Evolutionary conservation across 2,329 filamentous ascomycete species (phyloP).

Genomic region (Zopfia rhizophila): DNA sequence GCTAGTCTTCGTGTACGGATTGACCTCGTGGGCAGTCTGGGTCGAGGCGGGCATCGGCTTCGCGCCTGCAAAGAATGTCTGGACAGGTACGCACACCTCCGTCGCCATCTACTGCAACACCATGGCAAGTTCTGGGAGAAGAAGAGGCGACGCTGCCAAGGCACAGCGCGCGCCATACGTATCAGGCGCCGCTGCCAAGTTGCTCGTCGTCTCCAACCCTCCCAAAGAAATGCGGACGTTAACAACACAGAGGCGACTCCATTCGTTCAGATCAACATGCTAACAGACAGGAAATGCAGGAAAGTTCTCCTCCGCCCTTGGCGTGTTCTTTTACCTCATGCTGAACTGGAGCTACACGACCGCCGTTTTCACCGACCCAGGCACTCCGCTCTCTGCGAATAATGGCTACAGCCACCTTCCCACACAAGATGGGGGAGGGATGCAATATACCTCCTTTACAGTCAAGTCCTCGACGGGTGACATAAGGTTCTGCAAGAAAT

Average conservation of each 20-base stretch:
- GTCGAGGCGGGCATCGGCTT: conserved; percentile 79
- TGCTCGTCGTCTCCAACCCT: too few relatives aligned
- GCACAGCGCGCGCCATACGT: too few relatives aligned
- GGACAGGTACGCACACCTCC: conserved; percentile 42
- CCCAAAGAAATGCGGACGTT: too few relatives aligned
- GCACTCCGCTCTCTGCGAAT: conserved; percentile 65
- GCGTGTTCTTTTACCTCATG: conserved; percentile 77
- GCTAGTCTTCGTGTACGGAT: conserved; percentile 85
- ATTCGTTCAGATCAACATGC: not conserved
- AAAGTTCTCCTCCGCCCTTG: conserved; percentile 67
- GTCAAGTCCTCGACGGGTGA: conserved; percentile 88
- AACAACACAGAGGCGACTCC: too few relatives aligned
- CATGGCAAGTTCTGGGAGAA: not conserved
- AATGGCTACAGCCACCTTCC: conserved; percentile 82
- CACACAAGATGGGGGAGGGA: conserved; percentile 67
- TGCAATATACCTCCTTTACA: conserved; percentile 79
- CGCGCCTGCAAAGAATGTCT: conserved; percentile 43
- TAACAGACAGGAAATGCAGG: too few relatives aligned
- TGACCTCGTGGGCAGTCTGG: conserved; percentile 95
- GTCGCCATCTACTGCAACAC: too few relatives aligned
- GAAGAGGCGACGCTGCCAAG: conserved; percentile 19
- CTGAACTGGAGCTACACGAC: conserved; percentile 91
- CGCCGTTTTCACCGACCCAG: conserved; percentile 92
- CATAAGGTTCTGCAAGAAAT: conserved; percentile 95
- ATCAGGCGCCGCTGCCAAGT: too few relatives aligned